Conservation (phyloP, 2,329 filamentous ascomycete genomes). For the Cadophora malorum region DNA sequence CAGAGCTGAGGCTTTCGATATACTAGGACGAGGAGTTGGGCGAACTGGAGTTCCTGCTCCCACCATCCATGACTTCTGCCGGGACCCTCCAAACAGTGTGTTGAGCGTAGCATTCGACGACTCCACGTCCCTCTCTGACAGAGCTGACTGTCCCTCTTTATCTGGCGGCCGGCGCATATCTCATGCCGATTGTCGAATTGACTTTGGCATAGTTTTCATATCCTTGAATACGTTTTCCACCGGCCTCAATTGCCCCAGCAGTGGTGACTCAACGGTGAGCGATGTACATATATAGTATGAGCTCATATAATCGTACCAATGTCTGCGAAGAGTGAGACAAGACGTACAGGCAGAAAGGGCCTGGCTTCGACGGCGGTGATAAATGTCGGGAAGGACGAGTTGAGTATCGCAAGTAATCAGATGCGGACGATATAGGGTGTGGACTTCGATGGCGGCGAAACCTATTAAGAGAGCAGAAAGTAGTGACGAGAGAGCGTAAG, state of each 20-base stretch:
- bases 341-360: slow-evolving; percentile 9
- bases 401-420: not conserved
- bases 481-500: not conserved
- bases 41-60: slow-evolving; percentile 39
- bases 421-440: not conserved
- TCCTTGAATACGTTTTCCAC: not conserved
- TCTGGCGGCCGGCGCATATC: slow-evolving; percentile 45
- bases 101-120: slow-evolving; percentile 46
- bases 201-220: slow-evolving; percentile 32
- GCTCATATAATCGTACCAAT: not conserved
- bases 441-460: not conserved
- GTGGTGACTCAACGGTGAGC: slow-evolving; percentile 2
- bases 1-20: slow-evolving; percentile 31
- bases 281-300: not conserved
- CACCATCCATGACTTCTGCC: slow-evolving; percentile 47
- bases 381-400: not conserved
- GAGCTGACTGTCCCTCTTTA: slow-evolving; percentile 38
- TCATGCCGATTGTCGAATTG: slow-evolving; percentile 29
- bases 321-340: slow-evolving; percentile 26
- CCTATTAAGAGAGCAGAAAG: not conserved
- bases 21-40: slow-evolving; percentile 41
- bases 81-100: slow-evolving; percentile 43
- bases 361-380: not conserved
- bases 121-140: slow-evolving; percentile 43
- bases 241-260: not conserved